These are phyloP conservation scores for Salix arbutifolia DNA, from an alignment of 345 rosid species.

Conservation along the genomic window DNA sequence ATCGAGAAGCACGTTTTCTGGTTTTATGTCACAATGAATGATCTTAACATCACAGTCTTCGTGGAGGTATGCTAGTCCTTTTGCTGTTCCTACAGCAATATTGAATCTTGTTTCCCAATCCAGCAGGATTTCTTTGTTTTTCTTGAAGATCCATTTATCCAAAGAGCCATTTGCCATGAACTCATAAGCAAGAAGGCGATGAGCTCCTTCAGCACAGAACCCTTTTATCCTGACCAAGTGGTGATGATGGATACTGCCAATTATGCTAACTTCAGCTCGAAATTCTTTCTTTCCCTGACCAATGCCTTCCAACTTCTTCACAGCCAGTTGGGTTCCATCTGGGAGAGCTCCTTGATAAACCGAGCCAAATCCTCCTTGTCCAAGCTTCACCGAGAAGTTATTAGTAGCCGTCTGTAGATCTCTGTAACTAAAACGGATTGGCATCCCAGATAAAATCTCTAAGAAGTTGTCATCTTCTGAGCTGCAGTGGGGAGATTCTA, in stretches of 20 bases:
- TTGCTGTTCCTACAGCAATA: conserved; percentile 80
- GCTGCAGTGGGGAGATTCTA: conserved; percentile 37
- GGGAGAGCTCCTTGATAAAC: conserved; percentile 75
- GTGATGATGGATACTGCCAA: conserved; percentile 88
- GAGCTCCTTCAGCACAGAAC: conserved; percentile 80
- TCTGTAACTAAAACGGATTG: conserved; percentile 62
- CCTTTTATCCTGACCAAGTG: conserved; percentile 85
- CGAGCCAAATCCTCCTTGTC: conserved; percentile 94
- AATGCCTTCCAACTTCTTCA: conserved; percentile 88
- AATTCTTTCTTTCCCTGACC: conserved; percentile 98
- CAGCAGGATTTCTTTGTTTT: conserved; percentile 35
- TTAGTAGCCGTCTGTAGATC: conserved; percentile 79
- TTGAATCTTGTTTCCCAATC: conserved; percentile 76
- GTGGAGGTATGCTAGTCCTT: conserved; percentile 89
- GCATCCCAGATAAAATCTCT: conserved; percentile 72
- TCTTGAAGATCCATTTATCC: conserved; percentile 85
- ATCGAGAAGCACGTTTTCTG: conserved; percentile 84
- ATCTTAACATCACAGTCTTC: conserved; percentile 82
- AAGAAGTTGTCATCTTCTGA: conserved; percentile 83
- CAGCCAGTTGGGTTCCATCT: conserved; percentile 77
- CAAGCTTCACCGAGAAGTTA: conserved; percentile 74
- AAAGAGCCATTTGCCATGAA: conserved; percentile 76
- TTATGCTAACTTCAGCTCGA: conserved; percentile 86
- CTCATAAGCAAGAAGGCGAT: conserved; percentile 84
- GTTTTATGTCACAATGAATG: conserved; percentile 89